Conservation (phyloP, 2,329 filamentous ascomycete species). For the Verticillium nonalfalfae region DNA sequence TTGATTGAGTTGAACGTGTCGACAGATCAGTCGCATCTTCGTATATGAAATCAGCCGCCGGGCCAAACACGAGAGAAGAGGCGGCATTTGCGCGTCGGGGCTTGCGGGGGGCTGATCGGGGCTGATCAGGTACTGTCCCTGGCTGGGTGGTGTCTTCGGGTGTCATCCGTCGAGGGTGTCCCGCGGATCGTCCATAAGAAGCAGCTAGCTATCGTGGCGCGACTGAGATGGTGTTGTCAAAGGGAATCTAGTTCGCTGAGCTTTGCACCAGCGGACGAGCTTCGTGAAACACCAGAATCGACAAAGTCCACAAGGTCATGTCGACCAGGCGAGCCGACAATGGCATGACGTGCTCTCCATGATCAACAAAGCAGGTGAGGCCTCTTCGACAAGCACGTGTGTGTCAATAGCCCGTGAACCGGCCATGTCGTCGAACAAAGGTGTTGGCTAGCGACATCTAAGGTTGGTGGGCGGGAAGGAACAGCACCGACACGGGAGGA, state of each 20-base stretch:
- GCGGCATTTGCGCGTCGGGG: background rate
- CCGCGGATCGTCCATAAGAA: background rate
- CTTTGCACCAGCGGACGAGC: background rate
- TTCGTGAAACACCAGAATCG: background rate
- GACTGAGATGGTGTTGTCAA: background rate
- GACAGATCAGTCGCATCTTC: too few relatives aligned
- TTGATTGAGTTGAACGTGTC: too few relatives aligned
- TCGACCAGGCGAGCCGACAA: too few relatives aligned
- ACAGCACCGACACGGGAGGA: background rate
- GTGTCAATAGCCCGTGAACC: background rate
- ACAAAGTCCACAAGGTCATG: too few relatives aligned
- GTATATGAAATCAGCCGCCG: too few relatives aligned
- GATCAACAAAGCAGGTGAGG: too few relatives aligned
- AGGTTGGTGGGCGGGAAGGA: background rate
- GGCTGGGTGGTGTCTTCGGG: background rate
- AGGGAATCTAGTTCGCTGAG: background rate
- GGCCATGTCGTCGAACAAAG: background rate
- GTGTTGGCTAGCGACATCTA: background rate
- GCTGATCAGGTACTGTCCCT: background rate
- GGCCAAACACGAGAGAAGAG: too few relatives aligned
- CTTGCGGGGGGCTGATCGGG: background rate
- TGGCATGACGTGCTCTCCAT: too few relatives aligned
- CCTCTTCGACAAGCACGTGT: too few relatives aligned
- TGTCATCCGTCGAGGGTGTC: background rate
- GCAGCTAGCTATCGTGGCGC: background rate